A percentile compares a stretch with the other conserved stretches of the same genome.
Conservation (phyloP, 2,329 filamentous ascomycete species). For the Penicillium vulpinum region DNA sequence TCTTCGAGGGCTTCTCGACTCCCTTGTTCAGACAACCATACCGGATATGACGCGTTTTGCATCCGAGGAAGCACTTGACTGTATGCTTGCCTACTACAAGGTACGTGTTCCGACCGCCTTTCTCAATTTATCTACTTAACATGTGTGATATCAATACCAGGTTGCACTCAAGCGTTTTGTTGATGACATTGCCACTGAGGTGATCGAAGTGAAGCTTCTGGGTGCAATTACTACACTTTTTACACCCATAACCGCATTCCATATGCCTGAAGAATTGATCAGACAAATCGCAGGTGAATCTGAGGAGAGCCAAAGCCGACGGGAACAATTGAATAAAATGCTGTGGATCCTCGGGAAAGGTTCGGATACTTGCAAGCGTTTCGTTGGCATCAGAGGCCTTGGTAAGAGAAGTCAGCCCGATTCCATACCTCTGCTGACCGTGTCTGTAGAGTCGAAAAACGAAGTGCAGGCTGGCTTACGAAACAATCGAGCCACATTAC, state of each 20-base stretch:
- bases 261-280: conserved; percentile 21
- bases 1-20: conserved; percentile 15
- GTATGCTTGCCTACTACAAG: conserved; percentile 51
- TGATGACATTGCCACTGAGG: conserved; percentile 43
- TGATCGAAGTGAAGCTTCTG: conserved; percentile 39
- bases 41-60: conserved; percentile 41
- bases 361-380: conserved; percentile 48
- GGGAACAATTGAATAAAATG: conserved; percentile 30
- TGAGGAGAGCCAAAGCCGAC: conserved; percentile 14
- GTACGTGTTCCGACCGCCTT: conserved; percentile 25
- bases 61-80: conserved; percentile 41
- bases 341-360: conserved; percentile 41
- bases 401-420: background rate
- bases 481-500: too few relatives aligned
- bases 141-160: conserved; percentile 21
- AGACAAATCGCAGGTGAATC: conserved; percentile 26
- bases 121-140: background rate
- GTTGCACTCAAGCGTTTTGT: conserved; percentile 45
- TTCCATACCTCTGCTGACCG: too few relatives aligned
- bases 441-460: too few relatives aligned
- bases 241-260: conserved; percentile 21
- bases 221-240: conserved; percentile 23
- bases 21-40: conserved; percentile 25
- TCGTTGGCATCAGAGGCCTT: conserved; percentile 7
- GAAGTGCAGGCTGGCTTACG: too few relatives aligned